Percentiles rank a stretch among this genome's conserved stretches.
Conservation (phyloP, 2,329 filamentous ascomycete species). For the Botryosphaeria agaves region DNA sequence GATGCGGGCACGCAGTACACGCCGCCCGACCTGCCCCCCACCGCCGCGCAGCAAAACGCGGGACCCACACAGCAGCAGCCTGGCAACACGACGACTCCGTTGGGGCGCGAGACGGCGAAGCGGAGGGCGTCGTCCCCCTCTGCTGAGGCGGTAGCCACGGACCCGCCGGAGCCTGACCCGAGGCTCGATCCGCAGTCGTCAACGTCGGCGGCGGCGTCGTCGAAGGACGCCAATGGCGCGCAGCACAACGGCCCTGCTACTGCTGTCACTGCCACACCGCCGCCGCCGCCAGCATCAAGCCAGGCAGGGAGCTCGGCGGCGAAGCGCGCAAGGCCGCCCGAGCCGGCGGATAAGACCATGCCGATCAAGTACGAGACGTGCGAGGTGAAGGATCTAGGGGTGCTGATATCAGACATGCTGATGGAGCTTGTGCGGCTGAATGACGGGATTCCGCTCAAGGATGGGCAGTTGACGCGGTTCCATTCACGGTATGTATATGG, state of each 20-base stretch:
- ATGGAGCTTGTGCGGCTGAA: slow-evolving; percentile 89
- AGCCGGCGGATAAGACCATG: slow-evolving; percentile 36
- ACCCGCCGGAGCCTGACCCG: slow-evolving; percentile 16
- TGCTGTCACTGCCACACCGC: too few relatives aligned
- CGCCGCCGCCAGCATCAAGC: too few relatives aligned
- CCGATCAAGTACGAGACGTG: slow-evolving; percentile 68
- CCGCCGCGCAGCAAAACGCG: slow-evolving; percentile 10
- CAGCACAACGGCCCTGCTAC: slow-evolving; percentile 3
- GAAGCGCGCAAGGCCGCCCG: slow-evolving; percentile 28
- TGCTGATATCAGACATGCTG: slow-evolving; percentile 87
- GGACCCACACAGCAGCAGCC: slow-evolving; percentile 2
- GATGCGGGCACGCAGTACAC: slow-evolving; percentile 39
- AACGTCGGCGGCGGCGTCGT: slow-evolving; percentile 1
- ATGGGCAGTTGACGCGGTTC: slow-evolving; percentile 79
- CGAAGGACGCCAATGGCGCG: slow-evolving; percentile 8
- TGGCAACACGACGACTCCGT: slow-evolving; percentile 1
- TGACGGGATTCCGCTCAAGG: slow-evolving; percentile 68
- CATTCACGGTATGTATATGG: slow-evolving; percentile 76
- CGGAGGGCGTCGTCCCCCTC: slow-evolving; percentile 14
- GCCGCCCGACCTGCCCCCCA: slow-evolving; percentile 28
- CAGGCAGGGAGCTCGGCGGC: slow-evolving; percentile 9
- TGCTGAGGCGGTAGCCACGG: slow-evolving; percentile 11
- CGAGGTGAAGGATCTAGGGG: slow-evolving; percentile 68
- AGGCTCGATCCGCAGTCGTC: slow-evolving; percentile 15
- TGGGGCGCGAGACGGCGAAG: slow-evolving; percentile 1